phyloP scores from a whole-genome alignment of 2,329 filamentous ascomycete species.

The Corynespora cassiicola region DNA sequence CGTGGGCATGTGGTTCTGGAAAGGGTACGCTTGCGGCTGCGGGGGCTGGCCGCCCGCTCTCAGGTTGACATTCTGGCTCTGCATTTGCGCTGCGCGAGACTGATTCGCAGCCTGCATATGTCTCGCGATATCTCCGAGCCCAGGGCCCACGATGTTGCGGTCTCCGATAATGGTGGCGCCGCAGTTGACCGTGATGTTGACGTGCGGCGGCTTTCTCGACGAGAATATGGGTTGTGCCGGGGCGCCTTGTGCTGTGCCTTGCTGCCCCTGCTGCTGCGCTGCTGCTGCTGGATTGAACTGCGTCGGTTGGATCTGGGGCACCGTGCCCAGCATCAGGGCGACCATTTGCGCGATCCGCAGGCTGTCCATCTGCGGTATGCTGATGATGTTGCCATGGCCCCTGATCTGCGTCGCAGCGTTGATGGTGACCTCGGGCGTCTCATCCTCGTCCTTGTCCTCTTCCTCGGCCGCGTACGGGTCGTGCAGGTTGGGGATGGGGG shows the following conservation, averaged over 20 bases:
- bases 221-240: not conserved
- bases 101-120: conserved; percentile 38
- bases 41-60: no score
- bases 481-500: conserved; percentile 24
- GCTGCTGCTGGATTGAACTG: conserved; percentile 8
- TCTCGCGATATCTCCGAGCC: conserved; percentile 38
- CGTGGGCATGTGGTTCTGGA: conserved; percentile 10
- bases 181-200: conserved; percentile 43
- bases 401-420: conserved; percentile 43
- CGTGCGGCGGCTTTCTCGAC: conserved; percentile 3
- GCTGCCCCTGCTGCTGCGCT: not conserved
- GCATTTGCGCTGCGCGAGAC: conserved; percentile 15
- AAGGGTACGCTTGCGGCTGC: conserved; percentile 1
- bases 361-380: conserved; percentile 38
- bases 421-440: conserved; percentile 39
- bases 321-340: conserved; percentile 20
- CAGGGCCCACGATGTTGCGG: conserved; percentile 42
- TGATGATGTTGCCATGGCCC: conserved; percentile 42
- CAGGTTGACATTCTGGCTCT: conserved; percentile 9
- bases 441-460: conserved; percentile 23
- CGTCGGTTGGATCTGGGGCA: conserved; percentile 6
- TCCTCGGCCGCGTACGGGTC: conserved; percentile 24
- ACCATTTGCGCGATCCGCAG: conserved; percentile 34
- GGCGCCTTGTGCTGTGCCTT: not conserved
- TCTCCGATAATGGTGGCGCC: conserved; percentile 43